Conservation (phyloP, 257 asterid genomes). For the Solanum peruvianum region DNA sequence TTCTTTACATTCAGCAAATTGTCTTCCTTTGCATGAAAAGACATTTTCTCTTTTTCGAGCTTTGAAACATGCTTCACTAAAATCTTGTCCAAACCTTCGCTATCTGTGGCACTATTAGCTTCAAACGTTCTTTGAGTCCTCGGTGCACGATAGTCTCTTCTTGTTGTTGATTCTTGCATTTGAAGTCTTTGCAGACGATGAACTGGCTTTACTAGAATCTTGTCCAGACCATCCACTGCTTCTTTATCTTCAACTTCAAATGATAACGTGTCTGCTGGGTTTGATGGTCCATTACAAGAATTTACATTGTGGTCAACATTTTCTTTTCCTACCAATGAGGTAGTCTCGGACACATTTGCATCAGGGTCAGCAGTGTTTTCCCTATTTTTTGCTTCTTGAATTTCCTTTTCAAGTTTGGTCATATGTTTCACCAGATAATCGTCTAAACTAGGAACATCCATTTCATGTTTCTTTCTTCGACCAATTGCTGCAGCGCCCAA, state of each 20-base stretch:
- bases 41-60: slow-evolving; percentile 59
- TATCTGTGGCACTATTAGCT: slow-evolving; percentile 10
- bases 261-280: neutral
- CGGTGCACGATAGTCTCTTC: slow-evolving; percentile 1
- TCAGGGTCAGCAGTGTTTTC: neutral
- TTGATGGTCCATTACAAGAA: neutral
- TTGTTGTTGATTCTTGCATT: slow-evolving; percentile 9
- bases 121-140: slow-evolving; percentile 5
- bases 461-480: slow-evolving; percentile 8
- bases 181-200: slow-evolving; percentile 4
- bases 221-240: slow-evolving; percentile 3
- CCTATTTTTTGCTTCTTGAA: slow-evolving; percentile 53
- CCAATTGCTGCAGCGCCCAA: neutral
- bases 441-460: slow-evolving; percentile 57
- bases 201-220: slow-evolving; percentile 6
- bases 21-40: slow-evolving; percentile 25
- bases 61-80: slow-evolving; percentile 74
- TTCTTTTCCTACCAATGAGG: slow-evolving; percentile 31
- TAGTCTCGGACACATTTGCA: neutral
- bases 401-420: slow-evolving; percentile 72
- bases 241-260: neutral
- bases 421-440: slow-evolving; percentile 55
- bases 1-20: slow-evolving; percentile 18
- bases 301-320: slow-evolving; percentile 34
- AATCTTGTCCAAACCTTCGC: slow-evolving; percentile 57